Conservation (phyloP, 495 filamentous ascomycete species). For the Tuber aestivum region DNA sequence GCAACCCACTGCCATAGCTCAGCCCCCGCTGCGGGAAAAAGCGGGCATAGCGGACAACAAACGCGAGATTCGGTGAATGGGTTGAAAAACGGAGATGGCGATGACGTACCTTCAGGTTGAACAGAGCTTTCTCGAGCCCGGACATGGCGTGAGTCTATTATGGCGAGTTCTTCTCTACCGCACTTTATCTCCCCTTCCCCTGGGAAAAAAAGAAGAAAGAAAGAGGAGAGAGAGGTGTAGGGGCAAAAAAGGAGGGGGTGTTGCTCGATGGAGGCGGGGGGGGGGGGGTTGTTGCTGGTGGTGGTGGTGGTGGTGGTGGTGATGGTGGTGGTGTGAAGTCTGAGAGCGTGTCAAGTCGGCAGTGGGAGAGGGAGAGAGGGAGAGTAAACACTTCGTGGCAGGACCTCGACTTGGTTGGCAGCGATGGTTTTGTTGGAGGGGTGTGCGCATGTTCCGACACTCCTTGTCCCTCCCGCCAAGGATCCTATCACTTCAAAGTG, state of each 20-base stretch:
- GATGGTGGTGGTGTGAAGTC: not conserved
- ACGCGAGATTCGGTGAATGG: constrained; percentile 1
- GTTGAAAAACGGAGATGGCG: constrained; percentile 4
- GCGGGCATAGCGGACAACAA: constrained; percentile 9
- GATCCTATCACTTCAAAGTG: not conserved
- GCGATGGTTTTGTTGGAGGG: constrained; percentile 2
- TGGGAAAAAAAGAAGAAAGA: not conserved
- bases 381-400: constrained; percentile 2
- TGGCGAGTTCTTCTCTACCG: not conserved
- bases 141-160: constrained; percentile 49
- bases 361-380: not conserved
- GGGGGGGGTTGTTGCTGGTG: not conserved
- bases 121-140: constrained; percentile 59
- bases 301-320: not conserved
- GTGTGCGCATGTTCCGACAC: not conserved
- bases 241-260: constrained; percentile 2
- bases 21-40: constrained; percentile 14
- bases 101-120: constrained; percentile 55
- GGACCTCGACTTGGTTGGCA: constrained; percentile 1
- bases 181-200: not conserved
- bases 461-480: not conserved
- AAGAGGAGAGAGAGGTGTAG: not conserved
- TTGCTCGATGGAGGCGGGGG: not conserved
- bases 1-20: not conserved
- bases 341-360: constrained; percentile 5